These are phyloP conservation scores for Penicillium simplicissimum DNA, from an alignment of 495 filamentous ascomycete genomes.

Conservation along the genomic window DNA sequence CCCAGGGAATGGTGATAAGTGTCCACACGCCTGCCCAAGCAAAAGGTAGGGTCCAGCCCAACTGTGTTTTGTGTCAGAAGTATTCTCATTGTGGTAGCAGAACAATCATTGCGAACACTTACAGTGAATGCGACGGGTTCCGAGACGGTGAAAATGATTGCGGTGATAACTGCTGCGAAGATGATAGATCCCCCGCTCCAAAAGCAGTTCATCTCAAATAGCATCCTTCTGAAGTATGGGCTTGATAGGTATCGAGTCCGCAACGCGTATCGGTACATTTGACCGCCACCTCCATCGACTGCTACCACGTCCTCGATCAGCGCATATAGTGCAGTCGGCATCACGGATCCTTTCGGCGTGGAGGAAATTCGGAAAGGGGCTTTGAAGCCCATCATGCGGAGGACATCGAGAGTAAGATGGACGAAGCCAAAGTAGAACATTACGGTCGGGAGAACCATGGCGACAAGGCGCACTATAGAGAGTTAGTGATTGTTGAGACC, in stretches of 20 bases:
- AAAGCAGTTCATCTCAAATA: slow-evolving; percentile 72
- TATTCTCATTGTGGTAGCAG: neutral
- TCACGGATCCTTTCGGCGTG: slow-evolving; percentile 62
- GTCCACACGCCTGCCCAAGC: slow-evolving; percentile 69
- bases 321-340: slow-evolving; percentile 71
- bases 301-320: slow-evolving; percentile 80
- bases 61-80: slow-evolving; percentile 21
- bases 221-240: slow-evolving; percentile 67
- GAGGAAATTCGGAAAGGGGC: slow-evolving; percentile 75
- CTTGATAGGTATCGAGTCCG: slow-evolving; percentile 69
- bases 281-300: slow-evolving; percentile 73
- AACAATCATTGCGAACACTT: slow-evolving; percentile 28
- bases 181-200: slow-evolving; percentile 66
- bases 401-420: slow-evolving; percentile 52
- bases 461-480: slow-evolving; percentile 55
- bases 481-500: slow-evolving; percentile 25
- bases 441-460: slow-evolving; percentile 60
- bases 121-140: slow-evolving; percentile 71
- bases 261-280: slow-evolving; percentile 63
- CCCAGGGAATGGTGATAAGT: slow-evolving; percentile 66
- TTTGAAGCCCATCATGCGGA: slow-evolving; percentile 41
- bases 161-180: slow-evolving; percentile 56
- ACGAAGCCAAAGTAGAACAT: slow-evolving; percentile 60
- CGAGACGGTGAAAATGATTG: slow-evolving; percentile 62
- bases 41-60: slow-evolving; percentile 71